A percentile compares a stretch with the other conserved stretches of the same genome.
These are phyloP conservation scores for Trichosphaerium sp. DNA, from an alignment of 78 protist species.

Conservation along the genomic window DNA sequence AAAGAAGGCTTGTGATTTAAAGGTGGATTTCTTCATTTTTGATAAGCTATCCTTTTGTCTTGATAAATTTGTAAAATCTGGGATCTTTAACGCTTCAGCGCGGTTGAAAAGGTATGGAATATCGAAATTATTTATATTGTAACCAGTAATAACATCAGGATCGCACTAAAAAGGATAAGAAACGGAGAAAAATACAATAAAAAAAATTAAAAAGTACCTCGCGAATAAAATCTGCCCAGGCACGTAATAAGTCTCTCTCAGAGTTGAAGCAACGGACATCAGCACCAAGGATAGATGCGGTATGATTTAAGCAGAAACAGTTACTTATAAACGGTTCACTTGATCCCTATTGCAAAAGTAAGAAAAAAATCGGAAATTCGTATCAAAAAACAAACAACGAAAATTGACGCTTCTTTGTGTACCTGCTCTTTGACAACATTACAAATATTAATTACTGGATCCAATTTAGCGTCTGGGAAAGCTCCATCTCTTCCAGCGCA, in stretches of 20 bases:
- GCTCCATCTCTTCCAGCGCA: slow-evolving; percentile 88
- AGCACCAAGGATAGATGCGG: slow-evolving; percentile 87
- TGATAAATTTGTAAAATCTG: neutral
- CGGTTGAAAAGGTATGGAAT: slow-evolving; percentile 91
- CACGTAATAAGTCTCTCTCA: slow-evolving; percentile 72
- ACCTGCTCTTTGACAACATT: slow-evolving; percentile 54
- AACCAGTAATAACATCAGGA: slow-evolving; percentile 97
- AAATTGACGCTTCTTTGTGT: neutral
- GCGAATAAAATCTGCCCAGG: slow-evolving; percentile 58
- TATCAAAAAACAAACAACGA: neutral
- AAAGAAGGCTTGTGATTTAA: slow-evolving; percentile 62
- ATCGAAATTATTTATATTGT: slow-evolving; percentile 96
- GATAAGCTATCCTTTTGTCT: slow-evolving; percentile 16
- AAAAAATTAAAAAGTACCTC: neutral
- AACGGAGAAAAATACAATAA: neutral
- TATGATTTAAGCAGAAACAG: slow-evolving; percentile 69
- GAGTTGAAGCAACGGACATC: slow-evolving; percentile 58
- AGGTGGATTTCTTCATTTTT: slow-evolving; percentile 25
- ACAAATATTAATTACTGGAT: slow-evolving; percentile 98
- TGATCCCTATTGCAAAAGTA: neutral
- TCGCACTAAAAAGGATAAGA: slow-evolving; percentile 45
- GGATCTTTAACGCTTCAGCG: slow-evolving; percentile 53
- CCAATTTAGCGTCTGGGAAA: slow-evolving; percentile 96
- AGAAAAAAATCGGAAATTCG: no score
- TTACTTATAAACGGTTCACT: slow-evolving; percentile 40